Evolutionary conservation across 805 yeast genomes (phyloP).

Genomic region (Candida parachauliodes): DNA sequence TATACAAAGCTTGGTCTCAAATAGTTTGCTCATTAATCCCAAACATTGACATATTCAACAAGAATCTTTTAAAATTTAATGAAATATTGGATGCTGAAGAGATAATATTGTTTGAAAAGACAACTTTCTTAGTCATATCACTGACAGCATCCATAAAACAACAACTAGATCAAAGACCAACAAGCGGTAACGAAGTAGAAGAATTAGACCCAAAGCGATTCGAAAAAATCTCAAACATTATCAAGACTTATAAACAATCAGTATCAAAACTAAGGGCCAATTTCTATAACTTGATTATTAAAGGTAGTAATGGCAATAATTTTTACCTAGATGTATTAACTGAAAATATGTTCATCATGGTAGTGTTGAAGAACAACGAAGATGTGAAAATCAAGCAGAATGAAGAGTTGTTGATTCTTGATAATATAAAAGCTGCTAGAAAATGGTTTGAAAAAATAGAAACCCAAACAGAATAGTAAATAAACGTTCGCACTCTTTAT

Average conservation of each 20-base stretch:
- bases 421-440: slow-evolving; percentile 56
- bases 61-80: slow-evolving; percentile 69
- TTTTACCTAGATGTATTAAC: slow-evolving; percentile 54
- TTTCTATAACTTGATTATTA: slow-evolving; percentile 70
- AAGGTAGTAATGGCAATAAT: slow-evolving; percentile 49
- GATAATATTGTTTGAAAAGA: slow-evolving; percentile 85
- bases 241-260: slow-evolving; percentile 91
- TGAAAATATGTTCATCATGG: slow-evolving; percentile 59
- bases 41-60: slow-evolving; percentile 77
- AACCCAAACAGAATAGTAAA: slow-evolving; percentile 11
- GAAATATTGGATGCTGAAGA: slow-evolving; percentile 79
- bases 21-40: slow-evolving; percentile 95
- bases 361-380: slow-evolving; percentile 39
- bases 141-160: slow-evolving; percentile 45
- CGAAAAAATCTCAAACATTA: slow-evolving; percentile 89
- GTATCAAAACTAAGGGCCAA: slow-evolving; percentile 83
- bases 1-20: slow-evolving; percentile 95
- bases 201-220: slow-evolving; percentile 84
- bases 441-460: slow-evolving; percentile 49
- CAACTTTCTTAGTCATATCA: slow-evolving; percentile 83
- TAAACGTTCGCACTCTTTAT: not conserved
- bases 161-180: slow-evolving; percentile 14
- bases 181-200: slow-evolving; percentile 2
- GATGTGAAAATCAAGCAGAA: slow-evolving; percentile 20
- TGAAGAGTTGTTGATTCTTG: slow-evolving; percentile 47